Evolutionary conservation across 805 yeast species (phyloP), one percentile per base, ranked within the genome.

Genomic region (Hanseniaspora hatyaiensis): DNA sequence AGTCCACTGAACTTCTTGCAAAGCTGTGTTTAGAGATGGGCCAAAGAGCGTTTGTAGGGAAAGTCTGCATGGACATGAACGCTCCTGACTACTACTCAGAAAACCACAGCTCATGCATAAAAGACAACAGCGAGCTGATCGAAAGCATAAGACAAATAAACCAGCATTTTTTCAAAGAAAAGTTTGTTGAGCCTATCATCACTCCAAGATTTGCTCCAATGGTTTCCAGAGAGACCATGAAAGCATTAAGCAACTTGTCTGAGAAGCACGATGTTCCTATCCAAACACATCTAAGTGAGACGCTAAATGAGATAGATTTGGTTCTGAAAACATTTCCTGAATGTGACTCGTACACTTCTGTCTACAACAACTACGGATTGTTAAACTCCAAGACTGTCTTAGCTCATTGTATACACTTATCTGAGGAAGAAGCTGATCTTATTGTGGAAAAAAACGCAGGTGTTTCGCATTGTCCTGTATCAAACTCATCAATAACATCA

Each of bases 171-270:
- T 80, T 84, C 2, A 52, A 55, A 0, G 67, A 71, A 30, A 71
- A 73, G 16, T 55, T 68, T 3, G 72, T 89, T 13, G 66, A 72
- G 43, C 95, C 97, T 0, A 78, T 88, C 12, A 54, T 89, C 9
- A 89, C 97, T 1, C 97, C 98, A 8, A 67, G 98, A 50, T 89
- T 89, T 67, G 97, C 97, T 0, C 95, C 95, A 2, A 75, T 83
- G 16, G 89, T 96, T 59, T 70, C 85, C 3, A 65, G 74, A 20
- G 72, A 75, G 42, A 66, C 85, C 32, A 65, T 89, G 66, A 57
- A 58, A 6, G 70, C 75, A 69, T 67, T 88, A 47, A 94, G 94
- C 2, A 62, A 70, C 5, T 59, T 82, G 22, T 69, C 78, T n/a
- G 55, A 62, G 20, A 55, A 67, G 6, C 15, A 24, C 28, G 59